Conservation (phyloP, 306 rosid species). For the Lupinus albus region DNA sequence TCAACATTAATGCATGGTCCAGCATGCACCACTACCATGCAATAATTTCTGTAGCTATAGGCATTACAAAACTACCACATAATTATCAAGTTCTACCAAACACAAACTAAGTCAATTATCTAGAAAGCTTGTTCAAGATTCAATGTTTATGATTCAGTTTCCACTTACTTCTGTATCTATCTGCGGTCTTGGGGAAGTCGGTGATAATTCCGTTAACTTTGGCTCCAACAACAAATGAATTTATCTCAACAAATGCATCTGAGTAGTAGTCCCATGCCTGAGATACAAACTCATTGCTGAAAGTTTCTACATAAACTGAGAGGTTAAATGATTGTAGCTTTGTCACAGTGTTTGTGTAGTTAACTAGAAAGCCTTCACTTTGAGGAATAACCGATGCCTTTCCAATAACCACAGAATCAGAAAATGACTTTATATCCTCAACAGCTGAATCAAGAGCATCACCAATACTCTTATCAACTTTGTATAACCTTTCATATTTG, state of each 20-base stretch:
- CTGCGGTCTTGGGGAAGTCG: constrained; percentile 74
- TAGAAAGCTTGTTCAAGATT: constrained; percentile 26
- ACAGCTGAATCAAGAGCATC: constrained; percentile 52
- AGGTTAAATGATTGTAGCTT: constrained; percentile 56
- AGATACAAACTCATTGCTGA: constrained; percentile 88
- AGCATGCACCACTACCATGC: too few relatives aligned
- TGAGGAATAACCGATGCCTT: constrained; percentile 63
- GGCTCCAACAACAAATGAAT: constrained; percentile 52
- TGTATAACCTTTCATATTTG: constrained; percentile 68
- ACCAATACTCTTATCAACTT: constrained; percentile 58
- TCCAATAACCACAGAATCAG: constrained; percentile 63
- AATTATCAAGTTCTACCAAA: neutral
- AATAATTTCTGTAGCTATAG: too few relatives aligned
- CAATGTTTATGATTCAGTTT: constrained; percentile 27
- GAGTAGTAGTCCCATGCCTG: constrained; percentile 93
- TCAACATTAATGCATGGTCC: too few relatives aligned
- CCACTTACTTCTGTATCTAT: constrained; percentile 84
- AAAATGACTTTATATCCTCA: constrained; percentile 65
- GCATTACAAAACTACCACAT: neutral
- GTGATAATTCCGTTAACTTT: constrained; percentile 72
- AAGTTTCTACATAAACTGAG: constrained; percentile 71
- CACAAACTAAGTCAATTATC: neutral
- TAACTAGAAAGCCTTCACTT: constrained; percentile 30
- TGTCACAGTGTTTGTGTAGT: constrained; percentile 42
- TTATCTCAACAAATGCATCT: constrained; percentile 83